Conservation (phyloP, 495 filamentous ascomycete species). For the Talaromyces nanjingensis region DNA sequence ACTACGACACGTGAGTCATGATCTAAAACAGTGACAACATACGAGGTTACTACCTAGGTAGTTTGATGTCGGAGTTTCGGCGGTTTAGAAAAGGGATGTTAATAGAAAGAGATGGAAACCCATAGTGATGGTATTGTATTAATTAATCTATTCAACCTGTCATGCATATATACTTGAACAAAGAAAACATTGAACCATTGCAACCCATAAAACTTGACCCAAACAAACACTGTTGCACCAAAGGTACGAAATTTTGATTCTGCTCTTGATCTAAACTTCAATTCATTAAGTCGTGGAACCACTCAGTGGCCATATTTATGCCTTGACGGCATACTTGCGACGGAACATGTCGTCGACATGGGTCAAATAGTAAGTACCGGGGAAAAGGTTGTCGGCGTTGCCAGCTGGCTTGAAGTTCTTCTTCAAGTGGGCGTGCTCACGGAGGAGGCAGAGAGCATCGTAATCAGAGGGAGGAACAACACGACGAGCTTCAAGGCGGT, state of each 20-base stretch:
- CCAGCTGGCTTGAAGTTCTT: conserved; percentile 81
- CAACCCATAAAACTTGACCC: conserved; percentile 18
- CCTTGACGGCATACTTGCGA: conserved; percentile 80
- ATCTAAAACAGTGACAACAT: neutral
- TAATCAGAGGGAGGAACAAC: conserved; percentile 77
- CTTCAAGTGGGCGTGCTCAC: conserved; percentile 89
- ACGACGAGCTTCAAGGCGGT: conserved; percentile 62
- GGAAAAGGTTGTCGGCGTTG: conserved; percentile 64
- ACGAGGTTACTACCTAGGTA: neutral
- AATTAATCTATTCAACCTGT: conserved; percentile 17
- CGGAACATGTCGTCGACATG: conserved; percentile 94
- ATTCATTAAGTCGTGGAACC: conserved; percentile 5
- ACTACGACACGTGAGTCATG: conserved; percentile 10
- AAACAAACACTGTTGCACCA: conserved; percentile 11
- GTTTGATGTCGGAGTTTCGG: neutral
- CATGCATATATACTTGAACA: conserved; percentile 11
- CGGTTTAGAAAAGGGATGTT: neutral
- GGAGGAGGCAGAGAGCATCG: conserved; percentile 87
- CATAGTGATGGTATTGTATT: neutral
- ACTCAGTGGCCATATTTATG: conserved; percentile 38
- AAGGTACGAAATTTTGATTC: conserved; percentile 7
- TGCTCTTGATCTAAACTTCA: neutral
- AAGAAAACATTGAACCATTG: conserved; percentile 16
- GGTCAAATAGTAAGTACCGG: conserved; percentile 83
- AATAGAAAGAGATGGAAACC: neutral